Evolutionary conservation across 345 rosid species (phyloP), one percentile per base, ranked within the genome.

Genomic region (Moricandia arvensis): DNA sequence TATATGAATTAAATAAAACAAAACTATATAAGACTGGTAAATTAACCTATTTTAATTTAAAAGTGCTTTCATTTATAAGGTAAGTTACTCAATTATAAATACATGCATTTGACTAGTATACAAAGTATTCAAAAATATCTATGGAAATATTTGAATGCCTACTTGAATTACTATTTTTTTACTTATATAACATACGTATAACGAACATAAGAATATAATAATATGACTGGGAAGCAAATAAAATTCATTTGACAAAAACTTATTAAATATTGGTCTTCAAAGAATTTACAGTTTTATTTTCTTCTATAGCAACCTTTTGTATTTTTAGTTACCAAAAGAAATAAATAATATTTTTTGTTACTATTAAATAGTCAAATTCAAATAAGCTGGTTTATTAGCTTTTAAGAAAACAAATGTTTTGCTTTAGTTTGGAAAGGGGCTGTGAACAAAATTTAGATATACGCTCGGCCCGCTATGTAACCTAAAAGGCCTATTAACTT

Each of bases 101-200:
- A 13, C 34, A 41, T n/a, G 10, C 15, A 63, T 21, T 33, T 41
- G 47, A 41, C 47, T 41, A 41, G n/a, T 68, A 21, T 8, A 12
- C 55, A 21, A 18, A 34, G 49, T 61, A 61, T 31, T 47, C 75
- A 61, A 72, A 62, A 72, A 72, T 61, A 47, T 72, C 68, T 37
- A 54, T 27, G 38, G 37, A n/a, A n/a, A n/a, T n/a, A n/a, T n/a
- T n/a, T n/a, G n/a, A n/a, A n/a, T n/a, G n/a, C n/a, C n/a, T n/a
- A n/a, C n/a, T n/a, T n/a, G n/a, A n/a, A n/a, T n/a, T n/a, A n/a
- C n/a, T n/a, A n/a, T n/a, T n/a, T n/a, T n/a, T 4, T 2, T 2
- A 37, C 0, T 6, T 68, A 4, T 27, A 15, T 24, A 47, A 8
- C 71, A 47, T n/a, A 45, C 2, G 2, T 2, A n/a, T 45, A 24